phyloP scores from a whole-genome alignment of 192 early-diverging fungal genomes.

The Entomortierella lignicola region DNA sequence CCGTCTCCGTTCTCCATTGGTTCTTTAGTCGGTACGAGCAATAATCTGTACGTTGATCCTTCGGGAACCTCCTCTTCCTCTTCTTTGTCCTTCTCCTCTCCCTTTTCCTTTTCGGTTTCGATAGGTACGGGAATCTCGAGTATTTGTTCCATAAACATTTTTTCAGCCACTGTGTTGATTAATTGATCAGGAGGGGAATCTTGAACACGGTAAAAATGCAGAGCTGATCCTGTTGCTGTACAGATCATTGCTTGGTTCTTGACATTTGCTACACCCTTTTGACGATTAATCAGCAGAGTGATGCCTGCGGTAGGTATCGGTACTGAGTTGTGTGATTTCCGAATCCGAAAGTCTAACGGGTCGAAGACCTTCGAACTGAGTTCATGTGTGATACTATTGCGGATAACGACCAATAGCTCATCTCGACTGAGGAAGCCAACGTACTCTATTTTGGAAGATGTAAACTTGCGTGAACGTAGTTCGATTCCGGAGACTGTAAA shows the following conservation, averaged over 20 bases:
- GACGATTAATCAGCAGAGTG: background rate
- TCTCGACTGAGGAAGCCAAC: constrained; percentile 16
- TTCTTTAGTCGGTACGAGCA: no score
- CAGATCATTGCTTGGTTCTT: constrained; percentile 23
- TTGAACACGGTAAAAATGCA: background rate
- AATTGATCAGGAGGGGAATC: background rate
- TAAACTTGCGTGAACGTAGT: constrained; percentile 24
- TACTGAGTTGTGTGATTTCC: background rate
- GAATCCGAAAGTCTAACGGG: constrained; percentile 25
- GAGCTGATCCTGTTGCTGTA: constrained; percentile 2
- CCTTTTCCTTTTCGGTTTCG: no score
- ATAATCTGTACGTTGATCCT: background rate
- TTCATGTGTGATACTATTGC: constrained; percentile 10
- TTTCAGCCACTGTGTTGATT: no score
- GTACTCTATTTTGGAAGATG: constrained; percentile 32
- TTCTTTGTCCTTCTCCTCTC: no score
- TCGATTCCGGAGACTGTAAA: constrained; percentile 37
- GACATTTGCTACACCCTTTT: background rate
- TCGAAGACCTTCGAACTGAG: constrained; percentile 23
- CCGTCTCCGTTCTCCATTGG: constrained; percentile 18
- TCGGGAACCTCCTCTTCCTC: background rate
- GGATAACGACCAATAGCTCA: constrained; percentile 23
- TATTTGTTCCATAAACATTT: no score
- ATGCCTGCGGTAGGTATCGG: background rate
- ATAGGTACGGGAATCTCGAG: no score